A percentile compares a stretch with the other conserved stretches of the same genome.
Conservation (phyloP, 2,329 filamentous ascomycete genomes). For the Coniochaeta ligniaria region DNA sequence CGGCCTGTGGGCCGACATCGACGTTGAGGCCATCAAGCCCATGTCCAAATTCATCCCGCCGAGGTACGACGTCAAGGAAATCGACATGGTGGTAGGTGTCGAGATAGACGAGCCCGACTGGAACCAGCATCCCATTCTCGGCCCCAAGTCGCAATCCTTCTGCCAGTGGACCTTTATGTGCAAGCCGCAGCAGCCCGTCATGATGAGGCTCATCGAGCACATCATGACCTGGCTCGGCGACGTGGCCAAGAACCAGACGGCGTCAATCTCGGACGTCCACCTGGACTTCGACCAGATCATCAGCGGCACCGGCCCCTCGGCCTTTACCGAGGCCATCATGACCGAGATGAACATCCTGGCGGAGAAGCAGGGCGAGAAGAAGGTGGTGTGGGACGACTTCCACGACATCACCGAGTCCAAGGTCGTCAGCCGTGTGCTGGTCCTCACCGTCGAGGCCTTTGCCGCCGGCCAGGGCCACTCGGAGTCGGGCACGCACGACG, state of each 20-base stretch:
- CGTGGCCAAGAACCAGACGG: constrained; percentile 50
- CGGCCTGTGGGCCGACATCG: constrained; percentile 40
- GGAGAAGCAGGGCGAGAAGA: constrained; percentile 25
- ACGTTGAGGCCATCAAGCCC: constrained; percentile 32
- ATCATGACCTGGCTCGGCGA: constrained; percentile 60
- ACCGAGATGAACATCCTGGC: constrained; percentile 50
- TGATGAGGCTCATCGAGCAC: constrained; percentile 61
- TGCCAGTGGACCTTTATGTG: constrained; percentile 72
- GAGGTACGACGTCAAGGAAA: constrained; percentile 53
- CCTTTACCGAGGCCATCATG: constrained; percentile 60
- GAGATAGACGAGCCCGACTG: constrained; percentile 66
- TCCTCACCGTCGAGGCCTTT: constrained; percentile 65
- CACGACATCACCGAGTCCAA: constrained; percentile 61
- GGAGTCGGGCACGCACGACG: constrained; percentile 62
- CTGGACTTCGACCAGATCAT: constrained; percentile 69
- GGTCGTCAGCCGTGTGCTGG: constrained; percentile 55
- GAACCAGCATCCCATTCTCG: constrained; percentile 55
- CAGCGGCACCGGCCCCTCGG: constrained; percentile 63
- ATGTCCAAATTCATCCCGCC: constrained; percentile 51
- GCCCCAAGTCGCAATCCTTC: constrained; percentile 62
- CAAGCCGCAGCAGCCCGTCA: constrained; percentile 59
- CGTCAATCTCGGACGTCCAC: constrained; percentile 51
- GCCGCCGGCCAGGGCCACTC: constrained; percentile 68
- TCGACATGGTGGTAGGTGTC: constrained; percentile 63
- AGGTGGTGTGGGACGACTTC: constrained; percentile 55